These are phyloP conservation scores for Claviceps citrina DNA, from an alignment of 2,329 filamentous ascomycete species.

Conservation along the genomic window DNA sequence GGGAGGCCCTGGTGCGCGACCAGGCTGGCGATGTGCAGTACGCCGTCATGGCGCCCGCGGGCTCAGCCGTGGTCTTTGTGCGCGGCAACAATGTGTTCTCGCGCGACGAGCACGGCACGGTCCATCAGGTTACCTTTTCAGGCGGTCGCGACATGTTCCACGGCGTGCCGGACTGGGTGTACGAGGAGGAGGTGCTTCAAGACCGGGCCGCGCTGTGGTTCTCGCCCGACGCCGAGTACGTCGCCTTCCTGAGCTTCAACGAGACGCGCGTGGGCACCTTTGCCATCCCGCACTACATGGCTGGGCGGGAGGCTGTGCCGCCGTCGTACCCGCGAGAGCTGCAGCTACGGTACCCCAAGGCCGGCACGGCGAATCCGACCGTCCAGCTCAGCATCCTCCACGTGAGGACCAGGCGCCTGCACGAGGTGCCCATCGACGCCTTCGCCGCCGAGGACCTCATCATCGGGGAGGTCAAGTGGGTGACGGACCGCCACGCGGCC, in stretches of 20 bases:
- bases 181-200: conserved; percentile 50
- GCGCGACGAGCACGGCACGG: no score
- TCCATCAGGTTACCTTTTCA: no score
- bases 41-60: no score
- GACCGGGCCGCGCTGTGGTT: conserved; percentile 79
- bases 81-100: no score
- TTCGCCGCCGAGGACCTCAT: conserved; percentile 47
- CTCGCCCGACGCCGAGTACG: conserved; percentile 70
- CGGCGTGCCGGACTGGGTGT: conserved; percentile 79
- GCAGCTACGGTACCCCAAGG: conserved; percentile 53
- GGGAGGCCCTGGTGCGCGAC: no score
- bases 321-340: conserved; percentile 47
- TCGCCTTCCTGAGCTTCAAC: conserved; percentile 83
- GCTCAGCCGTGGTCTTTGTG: no score
- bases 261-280: conserved; percentile 54
- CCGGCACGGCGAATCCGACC: conserved; percentile 50
- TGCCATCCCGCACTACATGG: conserved; percentile 45
- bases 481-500: conserved; percentile 44
- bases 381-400: conserved; percentile 44
- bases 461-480: conserved; percentile 53
- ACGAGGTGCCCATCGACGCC: conserved; percentile 33
- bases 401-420: conserved; percentile 29
- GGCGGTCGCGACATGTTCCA: no score
- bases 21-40: no score
- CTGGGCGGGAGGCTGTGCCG: conserved; percentile 46